phyloP scores from a whole-genome alignment of 345 rosid species.

The Erucastrum elatum region DNA sequence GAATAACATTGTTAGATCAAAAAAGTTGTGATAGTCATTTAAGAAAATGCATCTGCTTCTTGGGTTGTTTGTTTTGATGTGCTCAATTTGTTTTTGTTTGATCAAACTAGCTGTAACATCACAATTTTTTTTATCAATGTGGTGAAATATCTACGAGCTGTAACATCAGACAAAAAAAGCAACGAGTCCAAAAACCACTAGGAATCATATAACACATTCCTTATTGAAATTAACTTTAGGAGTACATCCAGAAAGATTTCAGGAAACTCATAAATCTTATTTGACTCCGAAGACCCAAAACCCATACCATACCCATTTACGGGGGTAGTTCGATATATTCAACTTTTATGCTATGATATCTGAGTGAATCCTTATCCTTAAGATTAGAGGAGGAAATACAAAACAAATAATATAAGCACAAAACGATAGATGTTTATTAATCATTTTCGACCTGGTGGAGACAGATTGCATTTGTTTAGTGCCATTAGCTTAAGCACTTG shows the following conservation, averaged over 20 bases:
- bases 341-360: neutral
- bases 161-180: too few species aligned
- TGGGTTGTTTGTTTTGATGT: neutral
- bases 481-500: slow-evolving; percentile 18
- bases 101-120: neutral
- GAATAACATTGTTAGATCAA: neutral
- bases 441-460: slow-evolving; percentile 8
- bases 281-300: neutral
- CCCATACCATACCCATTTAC: neutral
- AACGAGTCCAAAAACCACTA: neutral
- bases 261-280: neutral
- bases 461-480: neutral
- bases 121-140: neutral
- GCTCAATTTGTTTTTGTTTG: neutral
- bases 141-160: neutral
- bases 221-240: neutral
- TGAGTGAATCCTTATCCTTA: neutral
- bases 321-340: neutral
- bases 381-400: neutral
- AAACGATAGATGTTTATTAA: neutral
- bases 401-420: neutral
- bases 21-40: neutral
- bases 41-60: neutral
- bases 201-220: neutral
- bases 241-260: neutral